Evolutionary conservation across 2,329 filamentous ascomycete species (phyloP).

Genomic region (Colletotrichum orchidophilum): DNA sequence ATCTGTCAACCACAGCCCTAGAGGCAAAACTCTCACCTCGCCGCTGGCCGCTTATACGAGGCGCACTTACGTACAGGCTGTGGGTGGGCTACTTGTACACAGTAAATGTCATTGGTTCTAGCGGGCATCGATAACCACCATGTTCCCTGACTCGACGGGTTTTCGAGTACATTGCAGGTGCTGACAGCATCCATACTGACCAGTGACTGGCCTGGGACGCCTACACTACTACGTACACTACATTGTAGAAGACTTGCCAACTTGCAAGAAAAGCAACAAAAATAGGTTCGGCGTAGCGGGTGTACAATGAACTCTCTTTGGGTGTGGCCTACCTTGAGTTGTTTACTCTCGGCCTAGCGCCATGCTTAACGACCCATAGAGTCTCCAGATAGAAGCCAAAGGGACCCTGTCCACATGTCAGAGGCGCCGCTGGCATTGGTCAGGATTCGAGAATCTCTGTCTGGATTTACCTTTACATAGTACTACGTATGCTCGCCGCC

Average conservation of each 20-base stretch:
- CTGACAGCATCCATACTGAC: background rate
- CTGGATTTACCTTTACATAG: background rate
- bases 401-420: background rate
- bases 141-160: background rate
- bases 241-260: background rate
- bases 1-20: background rate
- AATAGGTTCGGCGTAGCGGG: conserved; percentile 16
- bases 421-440: conserved; percentile 5
- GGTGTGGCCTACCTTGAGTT: conserved; percentile 13
- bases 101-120: background rate
- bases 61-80: background rate
- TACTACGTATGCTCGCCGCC: background rate
- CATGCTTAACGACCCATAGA: background rate
- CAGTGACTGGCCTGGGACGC: background rate
- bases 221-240: no score
- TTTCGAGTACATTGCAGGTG: background rate
- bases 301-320: conserved; percentile 29
- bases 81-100: background rate
- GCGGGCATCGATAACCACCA: background rate
- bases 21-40: background rate
- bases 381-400: background rate
- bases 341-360: conserved; percentile 8
- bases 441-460: background rate
- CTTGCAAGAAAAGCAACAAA: conserved; percentile 8
- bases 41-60: conserved; percentile 6